Base-by-base conservation (phyloP, 2,329 filamentous ascomycete species). In the Aspergillus sp. region DNA sequence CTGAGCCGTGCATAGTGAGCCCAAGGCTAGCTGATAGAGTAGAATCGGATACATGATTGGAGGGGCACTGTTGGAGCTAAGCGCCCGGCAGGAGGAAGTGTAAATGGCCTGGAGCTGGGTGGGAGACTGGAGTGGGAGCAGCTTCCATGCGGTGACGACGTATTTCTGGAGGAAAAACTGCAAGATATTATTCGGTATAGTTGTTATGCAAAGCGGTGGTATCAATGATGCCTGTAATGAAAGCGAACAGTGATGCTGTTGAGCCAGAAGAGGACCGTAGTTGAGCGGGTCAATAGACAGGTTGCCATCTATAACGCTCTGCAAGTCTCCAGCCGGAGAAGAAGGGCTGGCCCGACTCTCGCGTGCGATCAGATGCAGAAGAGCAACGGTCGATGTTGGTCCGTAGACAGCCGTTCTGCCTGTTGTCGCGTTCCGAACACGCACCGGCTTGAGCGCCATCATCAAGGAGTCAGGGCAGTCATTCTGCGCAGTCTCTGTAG, bases 81-180 rank as follows among this genome's bases (percentile, higher is more conserved):
- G 34, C 15, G 55, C 55, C 15, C 25, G 30, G 15, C 31, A 57
- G 4, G 55, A 38, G 7, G 47, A 51, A 0, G 15, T 7, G 11
- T 50, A 57, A 4, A 57, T 34, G 8, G 47, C 47, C 5, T 34
- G 34, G 2, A 57, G 22, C 55, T 57, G 55, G 1, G 46, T n/a
- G 3, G 55, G 55, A 1, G 55, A 50, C 17, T 57, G 55, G 46
- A 57, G 22, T 3, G 55, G 55, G 7, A 57, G 15, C 2, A 57
- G 19, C 22, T 22, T 15, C 55, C 55, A 57, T 9, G 55, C 55
- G 11, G 55, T 57, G 1, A 23, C 47, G 23, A 57, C 31, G 22
- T 57, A 57, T 17, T 46, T 34, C 8, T 31, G n/a, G 22, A 57
- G 47, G 9, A 57, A 57, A 17, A 51, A 51, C 30, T 51, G 55